Evolutionary conservation across 805 yeast genomes (phyloP).

Genomic region (Pichia insulana): DNA sequence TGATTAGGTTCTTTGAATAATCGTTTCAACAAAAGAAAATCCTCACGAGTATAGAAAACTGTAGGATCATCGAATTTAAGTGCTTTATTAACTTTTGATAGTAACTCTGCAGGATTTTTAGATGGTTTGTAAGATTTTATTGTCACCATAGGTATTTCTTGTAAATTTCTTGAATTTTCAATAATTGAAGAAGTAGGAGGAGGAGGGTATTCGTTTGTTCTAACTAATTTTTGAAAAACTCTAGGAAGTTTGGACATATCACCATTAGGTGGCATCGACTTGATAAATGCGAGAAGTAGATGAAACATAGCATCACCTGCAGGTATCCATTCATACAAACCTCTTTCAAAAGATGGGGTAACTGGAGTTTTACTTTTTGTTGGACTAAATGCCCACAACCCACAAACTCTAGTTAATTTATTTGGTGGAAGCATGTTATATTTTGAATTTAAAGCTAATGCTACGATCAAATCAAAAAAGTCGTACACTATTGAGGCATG

Average conservation of each 20-base stretch:
- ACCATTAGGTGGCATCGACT: constrained; percentile 66
- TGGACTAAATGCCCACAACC: constrained; percentile 73
- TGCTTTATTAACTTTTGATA: constrained; percentile 48
- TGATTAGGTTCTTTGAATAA: constrained; percentile 52
- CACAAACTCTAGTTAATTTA: constrained; percentile 72
- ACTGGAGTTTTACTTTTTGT: constrained; percentile 30
- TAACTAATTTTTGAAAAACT: constrained; percentile 54
- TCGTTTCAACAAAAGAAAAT: constrained; percentile 64
- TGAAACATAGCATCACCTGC: constrained; percentile 85
- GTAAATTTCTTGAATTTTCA: constrained; percentile 19
- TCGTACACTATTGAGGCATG: constrained; percentile 88
- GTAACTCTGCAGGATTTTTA: constrained; percentile 45
- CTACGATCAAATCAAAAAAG: constrained; percentile 71
- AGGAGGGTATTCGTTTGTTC: constrained; percentile 73
- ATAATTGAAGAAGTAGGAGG: constrained; percentile 25
- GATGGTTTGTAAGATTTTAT: constrained; percentile 35
- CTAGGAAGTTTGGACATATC: constrained; percentile 50
- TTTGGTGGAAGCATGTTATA: constrained; percentile 72
- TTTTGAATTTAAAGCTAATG: constrained; percentile 70
- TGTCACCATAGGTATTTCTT: constrained; percentile 31
- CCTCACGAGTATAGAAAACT: constrained; percentile 65
- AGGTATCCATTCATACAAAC: constrained; percentile 67
- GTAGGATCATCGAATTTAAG: constrained; percentile 64
- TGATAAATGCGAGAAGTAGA: constrained; percentile 61
- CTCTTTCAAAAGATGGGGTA: constrained; percentile 47